phyloP scores from a whole-genome alignment of 345 rosid species.

The Citrus maxima region DNA sequence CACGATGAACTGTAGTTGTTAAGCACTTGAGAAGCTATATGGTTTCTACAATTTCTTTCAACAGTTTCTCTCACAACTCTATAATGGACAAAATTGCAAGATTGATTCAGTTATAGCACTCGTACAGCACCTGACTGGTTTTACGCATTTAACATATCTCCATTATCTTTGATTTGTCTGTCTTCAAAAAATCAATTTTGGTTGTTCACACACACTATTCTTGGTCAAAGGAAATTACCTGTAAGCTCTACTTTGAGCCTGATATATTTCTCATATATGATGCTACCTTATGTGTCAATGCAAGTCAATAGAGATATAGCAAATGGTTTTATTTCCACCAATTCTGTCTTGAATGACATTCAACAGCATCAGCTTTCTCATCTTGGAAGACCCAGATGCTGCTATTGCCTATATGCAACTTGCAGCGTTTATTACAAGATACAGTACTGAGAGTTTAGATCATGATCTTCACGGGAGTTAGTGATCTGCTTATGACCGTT shows the following conservation, averaged over 20 bases:
- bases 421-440: neutral
- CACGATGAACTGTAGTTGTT: constrained; percentile 52
- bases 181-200: neutral
- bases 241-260: neutral
- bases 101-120: neutral
- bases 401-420: neutral
- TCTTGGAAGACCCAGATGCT: neutral
- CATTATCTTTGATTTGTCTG: neutral
- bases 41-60: neutral
- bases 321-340: neutral
- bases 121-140: neutral
- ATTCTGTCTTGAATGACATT: neutral
- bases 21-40: constrained; percentile 8
- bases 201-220: neutral
- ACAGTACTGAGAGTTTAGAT: neutral
- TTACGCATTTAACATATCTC: neutral
- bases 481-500: neutral
- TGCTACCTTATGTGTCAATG: neutral
- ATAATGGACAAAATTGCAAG: neutral
- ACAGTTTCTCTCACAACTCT: neutral
- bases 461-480: neutral
- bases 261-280: neutral
- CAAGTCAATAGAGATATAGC: neutral
- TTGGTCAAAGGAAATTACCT: neutral
- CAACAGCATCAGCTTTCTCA: neutral